Evolutionary conservation across 345 rosid species (phyloP).

Genomic region (Geranium brycei): DNA sequence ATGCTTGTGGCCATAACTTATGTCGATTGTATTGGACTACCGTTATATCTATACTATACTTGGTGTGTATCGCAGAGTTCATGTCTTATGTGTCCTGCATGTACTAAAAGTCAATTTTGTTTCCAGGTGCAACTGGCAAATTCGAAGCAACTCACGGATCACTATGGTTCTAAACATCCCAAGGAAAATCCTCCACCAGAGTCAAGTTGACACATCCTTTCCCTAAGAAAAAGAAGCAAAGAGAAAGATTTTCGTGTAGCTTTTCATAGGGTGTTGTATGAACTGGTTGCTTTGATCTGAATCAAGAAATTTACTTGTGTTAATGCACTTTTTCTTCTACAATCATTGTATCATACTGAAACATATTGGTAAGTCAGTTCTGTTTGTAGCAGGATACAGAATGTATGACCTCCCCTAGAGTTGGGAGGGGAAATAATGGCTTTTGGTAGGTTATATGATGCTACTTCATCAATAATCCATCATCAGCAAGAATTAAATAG

Average conservation of each 20-base stretch:
- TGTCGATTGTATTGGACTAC: too few species aligned
- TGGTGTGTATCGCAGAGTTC: too few species aligned
- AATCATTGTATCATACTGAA: not conserved
- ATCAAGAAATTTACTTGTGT: not conserved
- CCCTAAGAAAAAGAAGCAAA: not conserved
- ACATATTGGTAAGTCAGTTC: not conserved
- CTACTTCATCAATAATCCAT: too few species aligned
- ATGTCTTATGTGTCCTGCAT: not conserved
- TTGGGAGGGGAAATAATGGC: too few species aligned
- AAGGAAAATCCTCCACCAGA: constrained; percentile 38
- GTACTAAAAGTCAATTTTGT: not conserved
- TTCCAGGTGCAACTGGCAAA: constrained; percentile 43
- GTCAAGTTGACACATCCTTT: constrained; percentile 20
- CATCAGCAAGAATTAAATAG: too few species aligned
- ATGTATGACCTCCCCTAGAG: too few species aligned
- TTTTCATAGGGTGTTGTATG: not conserved
- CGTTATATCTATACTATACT: too few species aligned
- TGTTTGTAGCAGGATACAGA: too few species aligned
- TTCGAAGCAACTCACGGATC: constrained; percentile 42
- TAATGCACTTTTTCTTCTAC: not conserved
- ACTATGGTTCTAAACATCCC: constrained; percentile 44
- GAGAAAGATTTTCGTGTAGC: not conserved
- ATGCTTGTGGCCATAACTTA: too few species aligned
- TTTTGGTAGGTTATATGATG: too few species aligned
- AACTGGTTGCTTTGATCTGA: not conserved